Evolutionary conservation across 352 stramenopile genomes (phyloP).

Genomic region (Phytophthora tubulina): DNA sequence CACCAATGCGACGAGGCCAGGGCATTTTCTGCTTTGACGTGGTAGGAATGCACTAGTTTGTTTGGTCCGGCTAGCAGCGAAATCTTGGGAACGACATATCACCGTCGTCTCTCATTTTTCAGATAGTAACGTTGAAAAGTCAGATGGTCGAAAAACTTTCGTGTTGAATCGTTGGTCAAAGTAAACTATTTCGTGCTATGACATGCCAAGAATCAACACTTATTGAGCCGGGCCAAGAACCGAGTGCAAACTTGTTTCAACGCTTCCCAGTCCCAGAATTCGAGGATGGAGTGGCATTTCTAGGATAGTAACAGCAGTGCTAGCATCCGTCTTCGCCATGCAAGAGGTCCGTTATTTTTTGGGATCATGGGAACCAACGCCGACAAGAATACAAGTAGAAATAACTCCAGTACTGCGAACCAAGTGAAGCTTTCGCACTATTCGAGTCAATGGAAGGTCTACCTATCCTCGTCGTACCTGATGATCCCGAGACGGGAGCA

Average conservation of each 20-base stretch:
- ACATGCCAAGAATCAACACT: slow-evolving; percentile 20
- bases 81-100: background rate
- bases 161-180: slow-evolving; percentile 1
- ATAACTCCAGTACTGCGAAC: background rate
- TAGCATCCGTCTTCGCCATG: too few species aligned
- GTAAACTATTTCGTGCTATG: background rate
- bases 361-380: slow-evolving; percentile 10
- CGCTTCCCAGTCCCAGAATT: too few species aligned
- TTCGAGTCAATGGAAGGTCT: slow-evolving; percentile 38
- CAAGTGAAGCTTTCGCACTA: slow-evolving; percentile 1
- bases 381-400: slow-evolving; percentile 26
- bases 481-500: slow-evolving; percentile 67
- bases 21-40: too few species aligned
- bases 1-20: slow-evolving; percentile 7
- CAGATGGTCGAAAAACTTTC: background rate
- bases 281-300: background rate
- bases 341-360: slow-evolving; percentile 30
- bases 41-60: background rate
- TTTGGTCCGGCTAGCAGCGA: background rate
- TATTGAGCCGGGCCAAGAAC: slow-evolving; percentile 8
- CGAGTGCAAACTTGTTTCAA: background rate
- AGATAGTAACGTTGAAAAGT: background rate
- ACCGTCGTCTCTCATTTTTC: background rate
- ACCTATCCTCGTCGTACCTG: slow-evolving; percentile 75
- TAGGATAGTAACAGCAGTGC: background rate